phyloP scores from a whole-genome alignment of 1,284 basidiomycete genomes.

The Moesziomyces antarcticus region DNA sequence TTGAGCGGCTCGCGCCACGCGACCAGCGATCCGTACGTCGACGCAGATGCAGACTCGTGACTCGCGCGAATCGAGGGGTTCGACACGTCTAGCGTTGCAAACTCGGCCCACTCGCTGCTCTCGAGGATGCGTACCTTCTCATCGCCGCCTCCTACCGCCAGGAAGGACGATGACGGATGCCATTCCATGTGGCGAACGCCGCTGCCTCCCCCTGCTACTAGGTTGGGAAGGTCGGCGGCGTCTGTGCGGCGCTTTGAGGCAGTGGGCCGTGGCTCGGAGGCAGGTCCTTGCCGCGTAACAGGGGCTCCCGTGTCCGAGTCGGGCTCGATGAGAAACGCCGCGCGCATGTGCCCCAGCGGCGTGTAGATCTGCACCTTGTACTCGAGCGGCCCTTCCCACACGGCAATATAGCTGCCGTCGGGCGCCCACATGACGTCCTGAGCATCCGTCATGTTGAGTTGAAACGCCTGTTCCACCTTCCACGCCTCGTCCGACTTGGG shows the following conservation, averaged over 20 bases:
- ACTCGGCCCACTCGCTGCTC: slow-evolving; percentile 35
- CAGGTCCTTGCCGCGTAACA: slow-evolving; percentile 19
- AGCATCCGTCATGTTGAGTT: slow-evolving; percentile 79
- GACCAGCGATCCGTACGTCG: slow-evolving; percentile 27
- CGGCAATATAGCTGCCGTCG: slow-evolving; percentile 80
- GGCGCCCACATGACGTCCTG: slow-evolving; percentile 83
- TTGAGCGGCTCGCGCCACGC: slow-evolving; percentile 61
- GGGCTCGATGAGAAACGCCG: slow-evolving; percentile 72
- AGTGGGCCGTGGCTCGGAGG: slow-evolving; percentile 13
- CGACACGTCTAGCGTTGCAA: slow-evolving; percentile 26
- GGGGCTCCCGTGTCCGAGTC: slow-evolving; percentile 29
- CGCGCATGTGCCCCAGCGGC: slow-evolving; percentile 77
- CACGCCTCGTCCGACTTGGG: slow-evolving; percentile 33
- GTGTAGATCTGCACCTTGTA: slow-evolving; percentile 83
- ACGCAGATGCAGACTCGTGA: slow-evolving; percentile 9
- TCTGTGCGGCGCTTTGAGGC: slow-evolving; percentile 18
- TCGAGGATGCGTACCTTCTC: slow-evolving; percentile 59
- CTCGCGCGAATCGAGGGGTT: slow-evolving; percentile 19
- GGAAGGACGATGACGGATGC: slow-evolving; percentile 62
- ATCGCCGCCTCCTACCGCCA: slow-evolving; percentile 67
- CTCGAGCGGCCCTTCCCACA: slow-evolving; percentile 80
- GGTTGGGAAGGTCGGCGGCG: slow-evolving; percentile 10
- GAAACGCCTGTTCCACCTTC: slow-evolving; percentile 75
- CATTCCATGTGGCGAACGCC: slow-evolving; percentile 65
- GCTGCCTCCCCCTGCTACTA: slow-evolving; percentile 56